Percentiles rank a stretch among this genome's conserved stretches.
Conservation (phyloP, 2,329 filamentous ascomycete species). For the Septoria linicola region DNA sequence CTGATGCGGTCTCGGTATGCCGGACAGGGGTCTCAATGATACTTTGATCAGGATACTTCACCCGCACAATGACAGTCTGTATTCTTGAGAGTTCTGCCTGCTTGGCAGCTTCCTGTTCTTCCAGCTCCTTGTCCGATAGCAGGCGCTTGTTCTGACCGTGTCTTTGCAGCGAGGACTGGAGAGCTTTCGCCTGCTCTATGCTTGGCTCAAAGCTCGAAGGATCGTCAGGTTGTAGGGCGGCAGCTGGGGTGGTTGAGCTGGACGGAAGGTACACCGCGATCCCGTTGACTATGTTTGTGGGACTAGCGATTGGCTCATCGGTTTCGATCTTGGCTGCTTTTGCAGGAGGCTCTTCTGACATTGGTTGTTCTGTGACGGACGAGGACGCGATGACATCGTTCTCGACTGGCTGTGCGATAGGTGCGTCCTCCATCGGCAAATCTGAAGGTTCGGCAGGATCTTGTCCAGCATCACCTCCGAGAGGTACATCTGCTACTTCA, state of each 20-base stretch:
- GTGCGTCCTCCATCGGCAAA: slow-evolving; percentile 26
- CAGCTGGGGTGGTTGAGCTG: slow-evolving; percentile 68
- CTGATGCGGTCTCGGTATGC: slow-evolving; percentile 65
- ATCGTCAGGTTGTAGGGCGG: slow-evolving; percentile 63
- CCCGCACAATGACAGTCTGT: slow-evolving; percentile 68
- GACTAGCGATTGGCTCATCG: neutral
- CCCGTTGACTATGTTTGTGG: slow-evolving; percentile 30
- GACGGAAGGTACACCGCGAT: slow-evolving; percentile 71
- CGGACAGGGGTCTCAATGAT: slow-evolving; percentile 71
- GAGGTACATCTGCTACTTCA: slow-evolving; percentile 25
- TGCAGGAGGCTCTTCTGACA: slow-evolving; percentile 12
- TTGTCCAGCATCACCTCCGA: slow-evolving; percentile 26
- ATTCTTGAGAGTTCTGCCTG: slow-evolving; percentile 65
- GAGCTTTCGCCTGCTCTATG: slow-evolving; percentile 71
- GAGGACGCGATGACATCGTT: slow-evolving; percentile 35
- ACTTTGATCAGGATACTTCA: slow-evolving; percentile 85
- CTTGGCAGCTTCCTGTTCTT: slow-evolving; percentile 65
- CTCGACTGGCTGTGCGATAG: slow-evolving; percentile 25
- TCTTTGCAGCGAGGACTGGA: slow-evolving; percentile 65
- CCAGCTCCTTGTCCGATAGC: slow-evolving; percentile 77
- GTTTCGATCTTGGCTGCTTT: slow-evolving; percentile 2
- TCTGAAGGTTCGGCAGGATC: slow-evolving; percentile 33
- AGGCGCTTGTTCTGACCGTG: slow-evolving; percentile 71
- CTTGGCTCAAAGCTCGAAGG: slow-evolving; percentile 76
- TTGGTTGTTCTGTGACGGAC: slow-evolving; percentile 23